These are phyloP conservation scores for Pholiota molesta DNA, from an alignment of 768 basidiomycete genomes.

Conservation along the genomic window DNA sequence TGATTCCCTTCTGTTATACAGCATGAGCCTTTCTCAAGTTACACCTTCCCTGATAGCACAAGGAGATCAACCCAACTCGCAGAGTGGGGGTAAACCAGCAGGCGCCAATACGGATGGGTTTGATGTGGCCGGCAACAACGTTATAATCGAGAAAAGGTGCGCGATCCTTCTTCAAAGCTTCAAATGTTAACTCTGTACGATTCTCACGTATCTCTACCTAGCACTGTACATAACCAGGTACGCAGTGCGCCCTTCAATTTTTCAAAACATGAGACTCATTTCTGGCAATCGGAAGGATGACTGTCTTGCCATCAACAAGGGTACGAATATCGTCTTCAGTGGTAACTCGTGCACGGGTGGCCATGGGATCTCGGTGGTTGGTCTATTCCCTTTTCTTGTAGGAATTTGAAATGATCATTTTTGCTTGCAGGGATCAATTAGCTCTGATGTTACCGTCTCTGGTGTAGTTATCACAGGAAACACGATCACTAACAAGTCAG, in stretches of 20 bases:
- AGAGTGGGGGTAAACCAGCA: constrained; percentile 43
- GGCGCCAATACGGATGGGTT: constrained; percentile 57
- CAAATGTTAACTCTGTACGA: neutral
- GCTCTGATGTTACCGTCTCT: constrained; percentile 46
- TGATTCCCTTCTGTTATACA: neutral
- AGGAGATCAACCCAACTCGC: constrained; percentile 51
- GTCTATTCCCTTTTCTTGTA: neutral
- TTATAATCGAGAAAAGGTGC: constrained; percentile 46
- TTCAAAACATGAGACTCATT: neutral
- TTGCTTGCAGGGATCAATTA: constrained; percentile 58
- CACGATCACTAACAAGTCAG: constrained; percentile 55
- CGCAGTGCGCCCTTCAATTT: constrained; percentile 18
- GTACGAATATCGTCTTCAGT: constrained; percentile 47
- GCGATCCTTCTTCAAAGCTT: no score
- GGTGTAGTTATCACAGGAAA: constrained; percentile 48
- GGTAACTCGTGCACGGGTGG: constrained; percentile 59
- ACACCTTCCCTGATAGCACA: constrained; percentile 36
- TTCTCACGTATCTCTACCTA: constrained; percentile 10
- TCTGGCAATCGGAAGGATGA: constrained; percentile 45
- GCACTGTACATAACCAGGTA: constrained; percentile 39
- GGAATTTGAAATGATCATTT: neutral
- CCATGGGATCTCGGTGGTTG: constrained; percentile 64
- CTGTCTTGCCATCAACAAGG: constrained; percentile 57
- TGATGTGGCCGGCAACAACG: constrained; percentile 38
- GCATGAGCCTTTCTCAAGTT: neutral